Base-by-base conservation (phyloP, 2,329 filamentous ascomycete species). In the Alternaria triticina region DNA sequence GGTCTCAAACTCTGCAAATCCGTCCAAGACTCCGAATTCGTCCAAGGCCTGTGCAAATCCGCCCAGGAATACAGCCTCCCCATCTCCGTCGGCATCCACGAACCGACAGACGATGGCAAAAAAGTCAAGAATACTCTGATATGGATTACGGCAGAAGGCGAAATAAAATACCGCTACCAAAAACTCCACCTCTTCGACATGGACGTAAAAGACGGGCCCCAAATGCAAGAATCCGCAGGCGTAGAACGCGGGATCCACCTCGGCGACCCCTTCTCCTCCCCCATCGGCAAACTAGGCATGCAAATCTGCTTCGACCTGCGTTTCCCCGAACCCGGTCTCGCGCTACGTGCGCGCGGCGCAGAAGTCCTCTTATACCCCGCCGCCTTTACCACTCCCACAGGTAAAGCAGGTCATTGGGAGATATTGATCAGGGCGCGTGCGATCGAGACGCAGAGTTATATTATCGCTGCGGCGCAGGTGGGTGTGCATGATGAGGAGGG, bases 141-240 rank as follows among this genome's bases (percentile, higher is more conserved):
- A 49, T 92, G 89, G 88, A 91, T 92, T 67, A 81, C 89, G 70
- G 84, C 86, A 45, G 72, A 82, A 0, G 90, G 90, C 1, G 74
- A 83, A 5, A 88, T 92, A 27, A 79, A 81, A 1, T 84, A 89
- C 13, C 82, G 85, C 20, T 97, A 97, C 81, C 91, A 97, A 79
- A 98, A 98, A 79, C 82, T 97, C 30, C 94, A 97, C 78, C 86
- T 97, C 13, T 97, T 98, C 80, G 93, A 97, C 78, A 86, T 89
- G 62, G 85, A 85, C 45, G 86, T 89, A 61, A 81, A 85, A 58
- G 82, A 82, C 23, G 88, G 87, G 0, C 88, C 89, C 0, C 79
- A 83, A 0, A 77, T 91, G 66, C 88, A 85, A 69, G 90, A 92
- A 76, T 90, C 87, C 74, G 81, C 84, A 62, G 90, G 86, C 49